Base-by-base conservation (phyloP, 768 basidiomycete genomes). In the Grammothele lineata region DNA sequence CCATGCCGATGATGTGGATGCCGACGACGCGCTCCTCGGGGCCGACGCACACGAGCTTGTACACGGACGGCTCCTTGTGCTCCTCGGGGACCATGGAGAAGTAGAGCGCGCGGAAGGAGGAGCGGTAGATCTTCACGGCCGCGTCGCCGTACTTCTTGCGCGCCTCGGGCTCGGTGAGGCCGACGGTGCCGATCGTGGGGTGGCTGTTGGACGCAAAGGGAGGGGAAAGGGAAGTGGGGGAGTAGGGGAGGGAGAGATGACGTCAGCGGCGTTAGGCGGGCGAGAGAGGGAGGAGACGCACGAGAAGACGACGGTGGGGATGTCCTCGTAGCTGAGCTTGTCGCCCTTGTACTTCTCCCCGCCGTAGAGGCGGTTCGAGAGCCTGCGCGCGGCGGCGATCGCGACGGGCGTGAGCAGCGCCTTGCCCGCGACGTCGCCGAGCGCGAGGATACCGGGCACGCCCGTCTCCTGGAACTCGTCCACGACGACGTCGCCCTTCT, bases 251-350 rank as follows among this genome's bases (percentile, higher is more conserved):
- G 21, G 22, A 18, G 15, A n/a, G 11, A 41, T 27, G n/a, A 33
- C 9, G n/a, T 17, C 35, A 36, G 35, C 18, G 35, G n/a, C 6
- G 35, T 6, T 41, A 37, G 3, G 77, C 92, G 62, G 54, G 94
- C 92, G 95, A 91, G 72, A 98, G 98, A 46, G 98, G 92, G 51
- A 98, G 8, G 42, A 37, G 3, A 77, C 92, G 62, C 55, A 94
- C 92, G 95, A 91, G 72, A 98, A 98, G 46, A 98, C 92, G 51
- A 98, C 96, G 38, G 85, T 90, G 3, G 96, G 86, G 49, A 99
- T 93, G 63, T 97, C 80, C 26, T 84, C 76, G 63, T 98, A 99
- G 57, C 73, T 75, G 47, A 97, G 74, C 66, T 95, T 92, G 59
- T 95, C 87, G 39, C 85, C 64, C 71, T 87, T 92, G 77, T 76